Conservation (phyloP, 2,329 filamentous ascomycete species). For the Phaeoacremonium minimum region DNA sequence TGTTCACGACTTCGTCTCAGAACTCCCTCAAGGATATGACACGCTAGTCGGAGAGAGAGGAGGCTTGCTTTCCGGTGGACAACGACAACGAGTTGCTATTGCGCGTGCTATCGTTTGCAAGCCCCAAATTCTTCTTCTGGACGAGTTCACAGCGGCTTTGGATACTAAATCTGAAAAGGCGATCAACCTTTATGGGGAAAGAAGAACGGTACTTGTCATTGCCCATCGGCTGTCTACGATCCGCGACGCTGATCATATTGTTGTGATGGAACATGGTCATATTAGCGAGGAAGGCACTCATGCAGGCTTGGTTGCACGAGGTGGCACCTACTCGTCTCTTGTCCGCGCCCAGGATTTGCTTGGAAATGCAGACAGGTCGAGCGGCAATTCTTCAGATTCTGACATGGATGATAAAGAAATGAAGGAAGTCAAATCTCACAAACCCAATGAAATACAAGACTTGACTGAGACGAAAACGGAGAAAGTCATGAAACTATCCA, state of each 20-base stretch:
- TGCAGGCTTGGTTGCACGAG: conserved; percentile 46
- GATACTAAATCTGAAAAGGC: conserved; percentile 53
- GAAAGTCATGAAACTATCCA: too few relatives aligned
- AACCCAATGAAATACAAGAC: too few relatives aligned
- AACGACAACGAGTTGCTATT: conserved; percentile 56
- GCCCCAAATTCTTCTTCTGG: conserved; percentile 53
- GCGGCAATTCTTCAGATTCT: too few relatives aligned
- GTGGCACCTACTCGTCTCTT: conserved; percentile 52
- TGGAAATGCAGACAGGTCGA: too few relatives aligned
- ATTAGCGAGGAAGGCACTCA: conserved; percentile 25
- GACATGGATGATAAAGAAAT: too few relatives aligned
- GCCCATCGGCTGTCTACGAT: conserved; percentile 36
- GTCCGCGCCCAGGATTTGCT: conserved; percentile 26
- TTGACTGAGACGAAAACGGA: too few relatives aligned
- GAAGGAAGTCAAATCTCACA: too few relatives aligned
- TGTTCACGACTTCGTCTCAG: conserved; percentile 49
- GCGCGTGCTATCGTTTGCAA: conserved; percentile 54
- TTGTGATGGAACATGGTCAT: conserved; percentile 32
- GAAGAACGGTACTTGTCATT: conserved; percentile 57
- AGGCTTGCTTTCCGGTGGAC: conserved; percentile 53
- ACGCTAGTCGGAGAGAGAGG: conserved; percentile 50
- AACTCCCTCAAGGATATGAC: conserved; percentile 48
- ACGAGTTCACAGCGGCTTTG: conserved; percentile 58
- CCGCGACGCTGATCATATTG: conserved; percentile 51
- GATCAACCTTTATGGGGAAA: conserved; percentile 35